Base-by-base conservation (phyloP, 345 rosid species). In the Raphanus raphanistrum region DNA sequence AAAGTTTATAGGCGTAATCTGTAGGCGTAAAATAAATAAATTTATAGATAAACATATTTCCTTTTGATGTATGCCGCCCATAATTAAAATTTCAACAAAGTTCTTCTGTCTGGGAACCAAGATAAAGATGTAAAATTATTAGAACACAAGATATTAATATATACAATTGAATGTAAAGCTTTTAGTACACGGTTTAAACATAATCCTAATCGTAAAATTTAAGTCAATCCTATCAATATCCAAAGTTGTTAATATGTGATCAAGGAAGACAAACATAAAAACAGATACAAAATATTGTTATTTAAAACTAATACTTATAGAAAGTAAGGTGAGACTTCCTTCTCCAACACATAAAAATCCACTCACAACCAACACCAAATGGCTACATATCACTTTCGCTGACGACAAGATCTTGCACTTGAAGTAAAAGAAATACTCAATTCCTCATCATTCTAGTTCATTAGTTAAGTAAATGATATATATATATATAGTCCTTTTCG, bases 301-400 rank as follows among this genome's bases (percentile, higher is more conserved):
- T 48, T 41, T n/a, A 16, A 25, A 16, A 33, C 43, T 38, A 27
- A 74, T 66, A 31, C 1, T 2, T 38, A 35, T 60, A 35, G 13
- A 50, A 79, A 66, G 76, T 77, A 79, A 74, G 76, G 27, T 41
- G 79, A 57, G 61, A 57, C 62, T 74, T 79, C 79, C 82, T 79
- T 79, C 79, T 74, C 82, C 67, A 29, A 69, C 79, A 79, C 78
- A 41, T 63, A 6, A 68, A 45, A 73, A 67, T 61, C 67, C 79
- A 79, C 82, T 79, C 75, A 63, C 79, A 74, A 74, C 82, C 66
- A 68, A 74, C 75, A 78, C 76, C 76, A 77, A 71, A 65, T 61
- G 38, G 76, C 68, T 57, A 65, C 50, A 79, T 68, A 48, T 68
- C 69, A 73, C 71, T 79, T 79, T 79, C n/a, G 66, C 54, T 62